Evolutionary conservation across 2,329 filamentous ascomycete genomes (phyloP).

Genomic region (Knoxdaviesia proteae): DNA sequence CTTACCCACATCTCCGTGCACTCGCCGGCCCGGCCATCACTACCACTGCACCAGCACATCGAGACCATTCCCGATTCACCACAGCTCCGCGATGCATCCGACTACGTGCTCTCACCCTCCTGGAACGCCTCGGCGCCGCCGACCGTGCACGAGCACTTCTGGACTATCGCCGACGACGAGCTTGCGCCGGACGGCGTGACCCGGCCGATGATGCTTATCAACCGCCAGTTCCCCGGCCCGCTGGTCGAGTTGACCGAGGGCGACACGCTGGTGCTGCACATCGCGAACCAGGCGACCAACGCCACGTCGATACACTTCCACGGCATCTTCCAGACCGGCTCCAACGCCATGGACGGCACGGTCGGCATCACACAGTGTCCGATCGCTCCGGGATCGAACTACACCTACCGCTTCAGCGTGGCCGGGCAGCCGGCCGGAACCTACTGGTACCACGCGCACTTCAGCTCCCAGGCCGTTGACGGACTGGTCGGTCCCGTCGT

Average conservation of each 20-base stretch:
- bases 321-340: conserved; percentile 57
- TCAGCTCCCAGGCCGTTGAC: conserved; percentile 43
- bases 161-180: conserved; percentile 34
- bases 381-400: conserved; percentile 39
- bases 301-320: conserved; percentile 56
- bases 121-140: conserved; percentile 34
- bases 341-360: conserved; percentile 52
- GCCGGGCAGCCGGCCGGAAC: conserved; percentile 22
- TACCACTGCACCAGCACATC: too few species aligned
- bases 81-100: conserved; percentile 14
- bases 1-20: too few species aligned
- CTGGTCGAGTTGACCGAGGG: conserved; percentile 30
- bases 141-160: conserved; percentile 32
- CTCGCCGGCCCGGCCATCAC: too few species aligned
- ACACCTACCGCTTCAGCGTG: conserved; percentile 50
- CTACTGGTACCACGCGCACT: conserved; percentile 45
- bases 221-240: conserved; percentile 41
- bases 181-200: conserved; percentile 29
- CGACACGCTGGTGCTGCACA: conserved; percentile 47
- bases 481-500: conserved; percentile 47
- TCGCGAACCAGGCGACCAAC: conserved; percentile 46
- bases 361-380: conserved; percentile 46
- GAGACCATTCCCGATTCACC: conserved; percentile 8
- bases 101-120: conserved; percentile 33
- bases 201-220: conserved; percentile 27